These are phyloP conservation scores for Colletotrichum horii DNA, from an alignment of 2,329 filamentous ascomycete genomes.

Conservation along the genomic window DNA sequence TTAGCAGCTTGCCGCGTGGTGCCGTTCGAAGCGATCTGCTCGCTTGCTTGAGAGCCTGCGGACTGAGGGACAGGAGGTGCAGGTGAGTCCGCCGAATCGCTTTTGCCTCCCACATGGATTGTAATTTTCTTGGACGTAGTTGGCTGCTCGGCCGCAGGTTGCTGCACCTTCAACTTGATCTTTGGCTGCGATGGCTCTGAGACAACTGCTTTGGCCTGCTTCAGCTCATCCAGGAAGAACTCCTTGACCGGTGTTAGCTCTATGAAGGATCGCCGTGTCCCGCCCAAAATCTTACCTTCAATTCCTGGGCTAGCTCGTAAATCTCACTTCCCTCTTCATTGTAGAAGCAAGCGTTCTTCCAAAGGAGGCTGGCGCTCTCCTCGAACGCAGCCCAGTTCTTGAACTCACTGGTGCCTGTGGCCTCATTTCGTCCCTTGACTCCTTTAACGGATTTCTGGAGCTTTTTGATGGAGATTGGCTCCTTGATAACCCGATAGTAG, in stretches of 20 bases:
- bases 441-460: constrained; percentile 81
- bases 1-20: constrained; percentile 10
- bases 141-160: constrained; percentile 33
- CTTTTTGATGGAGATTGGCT: constrained; percentile 79
- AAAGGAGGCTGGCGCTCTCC: constrained; percentile 79
- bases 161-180: constrained; percentile 78
- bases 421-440: constrained; percentile 69
- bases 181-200: constrained; percentile 76
- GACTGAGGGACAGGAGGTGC: constrained; percentile 42
- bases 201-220: constrained; percentile 74
- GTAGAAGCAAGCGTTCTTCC: constrained; percentile 87
- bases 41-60: constrained; percentile 35
- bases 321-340: constrained; percentile 93
- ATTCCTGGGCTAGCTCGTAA: constrained; percentile 74
- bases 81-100: constrained; percentile 59
- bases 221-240: constrained; percentile 71
- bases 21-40: constrained; percentile 36
- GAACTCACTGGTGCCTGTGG: constrained; percentile 70
- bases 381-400: constrained; percentile 85
- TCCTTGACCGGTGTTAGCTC: constrained; percentile 50
- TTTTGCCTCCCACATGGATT: constrained; percentile 69
- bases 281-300: constrained; percentile 64
- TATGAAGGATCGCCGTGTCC: background rate
- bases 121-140: constrained; percentile 68
- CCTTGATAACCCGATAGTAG: constrained; percentile 84